A percentile compares a stretch with the other conserved stretches of the same genome.
These are phyloP conservation scores for Pyrenochaeta sp. DNA, from an alignment of 2,329 filamentous ascomycete genomes.

Conservation along the genomic window DNA sequence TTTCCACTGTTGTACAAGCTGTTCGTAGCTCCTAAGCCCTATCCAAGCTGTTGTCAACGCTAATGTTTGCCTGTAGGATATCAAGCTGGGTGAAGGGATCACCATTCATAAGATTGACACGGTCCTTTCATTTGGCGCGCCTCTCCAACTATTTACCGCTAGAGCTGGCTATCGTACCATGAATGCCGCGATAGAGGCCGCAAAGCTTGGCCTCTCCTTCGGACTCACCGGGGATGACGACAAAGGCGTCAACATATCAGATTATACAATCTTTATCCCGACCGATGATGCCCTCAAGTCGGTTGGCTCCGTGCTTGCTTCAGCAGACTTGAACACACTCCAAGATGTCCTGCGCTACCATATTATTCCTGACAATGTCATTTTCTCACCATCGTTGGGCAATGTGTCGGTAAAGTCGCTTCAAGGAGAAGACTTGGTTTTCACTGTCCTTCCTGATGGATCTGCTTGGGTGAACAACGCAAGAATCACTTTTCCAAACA, in stretches of 20 bases:
- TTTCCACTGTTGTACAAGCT: conserved; percentile 56
- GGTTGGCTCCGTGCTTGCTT: conserved; percentile 46
- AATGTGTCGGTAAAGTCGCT: conserved; percentile 32
- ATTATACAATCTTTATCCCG: conserved; percentile 83
- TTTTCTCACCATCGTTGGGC: conserved; percentile 33
- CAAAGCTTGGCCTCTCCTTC: conserved; percentile 29
- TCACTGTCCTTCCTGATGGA: conserved; percentile 33
- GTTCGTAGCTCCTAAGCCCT: conserved; percentile 44
- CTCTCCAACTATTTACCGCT: conserved; percentile 36
- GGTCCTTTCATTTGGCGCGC: conserved; percentile 33
- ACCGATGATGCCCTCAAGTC: conserved; percentile 75
- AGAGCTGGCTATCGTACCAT: conserved; percentile 33
- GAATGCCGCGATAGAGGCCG: too few species aligned
- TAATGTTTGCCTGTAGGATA: conserved; percentile 19
- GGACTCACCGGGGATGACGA: conserved; percentile 20
- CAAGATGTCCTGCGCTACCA: conserved; percentile 35
- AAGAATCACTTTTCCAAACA: conserved; percentile 29
- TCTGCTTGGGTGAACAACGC: conserved; percentile 35
- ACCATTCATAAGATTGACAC: conserved; percentile 38
- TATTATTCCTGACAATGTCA: conserved; percentile 36
- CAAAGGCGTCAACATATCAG: conserved; percentile 52
- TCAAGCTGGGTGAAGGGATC: conserved; percentile 34
- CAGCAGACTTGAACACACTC: conserved; percentile 25
- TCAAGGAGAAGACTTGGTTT: conserved; percentile 28
- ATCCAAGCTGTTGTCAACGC: neutral